Conservation (phyloP, 2,329 filamentous ascomycete genomes). For the Cladophialophora bantiana region DNA sequence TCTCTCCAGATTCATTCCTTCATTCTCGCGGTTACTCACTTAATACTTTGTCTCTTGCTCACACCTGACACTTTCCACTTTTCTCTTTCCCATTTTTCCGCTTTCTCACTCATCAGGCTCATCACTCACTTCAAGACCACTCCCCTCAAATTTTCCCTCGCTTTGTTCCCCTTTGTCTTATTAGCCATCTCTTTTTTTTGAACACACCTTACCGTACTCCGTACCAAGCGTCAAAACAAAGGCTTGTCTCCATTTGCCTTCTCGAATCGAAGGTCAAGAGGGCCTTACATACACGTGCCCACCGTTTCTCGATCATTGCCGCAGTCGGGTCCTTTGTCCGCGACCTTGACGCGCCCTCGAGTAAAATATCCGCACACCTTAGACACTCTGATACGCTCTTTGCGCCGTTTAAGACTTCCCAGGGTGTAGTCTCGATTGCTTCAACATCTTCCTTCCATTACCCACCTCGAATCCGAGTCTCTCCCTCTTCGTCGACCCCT, state of each 20-base stretch:
- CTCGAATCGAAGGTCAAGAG: neutral
- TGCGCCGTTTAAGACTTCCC: constrained; percentile 8
- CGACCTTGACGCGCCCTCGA: constrained; percentile 8
- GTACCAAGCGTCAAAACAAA: constrained; percentile 1
- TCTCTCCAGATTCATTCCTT: constrained; percentile 5
- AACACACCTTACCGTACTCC: neutral
- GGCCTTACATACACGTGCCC: constrained; percentile 16
- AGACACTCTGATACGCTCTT: constrained; percentile 5
- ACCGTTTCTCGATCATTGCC: constrained; percentile 13
- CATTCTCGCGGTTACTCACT: constrained; percentile 14
- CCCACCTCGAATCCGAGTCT: neutral
- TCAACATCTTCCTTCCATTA: constrained; percentile 10
- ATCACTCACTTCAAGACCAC: neutral
- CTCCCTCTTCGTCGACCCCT: neutral
- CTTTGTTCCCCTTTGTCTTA: constrained; percentile 27
- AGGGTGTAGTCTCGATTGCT: constrained; percentile 22
- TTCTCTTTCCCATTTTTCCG: constrained; percentile 12
- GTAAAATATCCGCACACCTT: neutral
- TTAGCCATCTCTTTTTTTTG: constrained; percentile 15
- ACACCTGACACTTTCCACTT: constrained; percentile 18
- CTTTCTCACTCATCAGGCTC: constrained; percentile 6
- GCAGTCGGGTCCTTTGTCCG: constrained; percentile 7
- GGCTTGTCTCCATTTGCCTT: neutral
- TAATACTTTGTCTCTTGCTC: constrained; percentile 2
- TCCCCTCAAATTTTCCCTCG: constrained; percentile 19